Percentiles rank a stretch among this genome's conserved stretches.
Conservation (phyloP, 805 yeast species). For the Saccharomycopsis synnaedendra region DNA sequence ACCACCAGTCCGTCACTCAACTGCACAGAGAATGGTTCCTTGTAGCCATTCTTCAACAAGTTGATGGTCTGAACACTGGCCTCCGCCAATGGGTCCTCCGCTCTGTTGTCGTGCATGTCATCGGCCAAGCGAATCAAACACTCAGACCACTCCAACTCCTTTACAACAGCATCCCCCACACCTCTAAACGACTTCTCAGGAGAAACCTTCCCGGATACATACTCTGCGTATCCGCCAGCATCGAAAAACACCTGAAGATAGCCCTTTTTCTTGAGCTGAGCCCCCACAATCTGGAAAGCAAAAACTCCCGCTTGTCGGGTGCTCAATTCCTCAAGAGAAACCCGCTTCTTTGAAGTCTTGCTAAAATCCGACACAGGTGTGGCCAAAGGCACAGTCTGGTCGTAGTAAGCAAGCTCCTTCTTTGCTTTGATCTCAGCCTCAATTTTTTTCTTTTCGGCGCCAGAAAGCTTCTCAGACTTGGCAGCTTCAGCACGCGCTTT, state of each 20-base stretch:
- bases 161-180: conserved; percentile 66
- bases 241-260: conserved; percentile 73
- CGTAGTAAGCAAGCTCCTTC: conserved; percentile 26
- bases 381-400: conserved; percentile 23
- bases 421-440: conserved; percentile 20
- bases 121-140: conserved; percentile 51
- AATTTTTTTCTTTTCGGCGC: conserved; percentile 21
- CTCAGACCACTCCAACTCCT: conserved; percentile 67
- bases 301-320: conserved; percentile 66
- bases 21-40: conserved; percentile 44
- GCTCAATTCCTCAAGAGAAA: conserved; percentile 47
- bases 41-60: conserved; percentile 53
- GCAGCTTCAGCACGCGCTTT: conserved; percentile 27
- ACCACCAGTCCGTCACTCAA: conserved; percentile 42
- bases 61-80: conserved; percentile 54
- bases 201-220: conserved; percentile 26
- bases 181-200: conserved; percentile 33
- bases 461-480: conserved; percentile 19
- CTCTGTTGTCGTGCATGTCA: conserved; percentile 40
- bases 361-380: conserved; percentile 19
- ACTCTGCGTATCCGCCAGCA: conserved; percentile 56
- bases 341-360: conserved; percentile 31
- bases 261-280: conserved; percentile 39
- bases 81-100: conserved; percentile 49
- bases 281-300: conserved; percentile 53